Percentiles rank a stretch among this genome's conserved stretches.
These are phyloP conservation scores for Lentinula raphanica DNA, from an alignment of 768 basidiomycete species.

Conservation along the genomic window DNA sequence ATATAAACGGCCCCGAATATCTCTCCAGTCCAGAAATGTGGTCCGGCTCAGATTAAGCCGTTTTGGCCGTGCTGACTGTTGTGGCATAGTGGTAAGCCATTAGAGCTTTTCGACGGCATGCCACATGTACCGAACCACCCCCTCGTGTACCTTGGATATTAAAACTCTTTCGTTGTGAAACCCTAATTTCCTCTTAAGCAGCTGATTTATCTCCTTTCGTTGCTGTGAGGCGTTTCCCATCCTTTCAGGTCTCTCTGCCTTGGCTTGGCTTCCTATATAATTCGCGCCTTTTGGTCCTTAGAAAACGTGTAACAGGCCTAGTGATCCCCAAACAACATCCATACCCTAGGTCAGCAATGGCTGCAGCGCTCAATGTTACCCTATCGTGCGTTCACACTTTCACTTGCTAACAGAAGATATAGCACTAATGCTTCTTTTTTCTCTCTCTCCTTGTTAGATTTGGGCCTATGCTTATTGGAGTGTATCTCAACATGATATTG, in stretches of 20 bases:
- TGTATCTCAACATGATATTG: constrained; percentile 1
- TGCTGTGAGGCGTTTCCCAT: background rate
- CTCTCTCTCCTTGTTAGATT: background rate
- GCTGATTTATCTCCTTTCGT: background rate
- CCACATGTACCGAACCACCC: background rate
- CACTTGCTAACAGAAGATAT: too few relatives aligned
- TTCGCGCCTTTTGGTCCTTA: background rate
- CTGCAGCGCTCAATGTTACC: background rate
- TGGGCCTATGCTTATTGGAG: constrained; percentile 3
- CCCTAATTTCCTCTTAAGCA: background rate
- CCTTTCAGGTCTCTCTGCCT: background rate
- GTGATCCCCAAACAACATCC: background rate
- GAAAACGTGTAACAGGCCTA: background rate
- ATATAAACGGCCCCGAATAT: background rate
- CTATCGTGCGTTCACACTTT: background rate
- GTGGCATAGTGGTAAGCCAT: too few relatives aligned
- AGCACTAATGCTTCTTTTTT: too few relatives aligned
- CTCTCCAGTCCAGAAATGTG: background rate
- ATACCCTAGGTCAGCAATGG: background rate
- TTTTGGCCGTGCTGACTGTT: background rate
- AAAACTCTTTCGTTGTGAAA: too few relatives aligned
- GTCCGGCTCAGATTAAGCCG: background rate
- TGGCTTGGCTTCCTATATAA: background rate
- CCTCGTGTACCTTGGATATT: too few relatives aligned
- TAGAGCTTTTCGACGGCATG: background rate